Percentiles rank a stretch among this genome's conserved stretches.
phyloP scores from a whole-genome alignment of 192 early-diverging fungal genomes.

The Coemansia sp. region DNA sequence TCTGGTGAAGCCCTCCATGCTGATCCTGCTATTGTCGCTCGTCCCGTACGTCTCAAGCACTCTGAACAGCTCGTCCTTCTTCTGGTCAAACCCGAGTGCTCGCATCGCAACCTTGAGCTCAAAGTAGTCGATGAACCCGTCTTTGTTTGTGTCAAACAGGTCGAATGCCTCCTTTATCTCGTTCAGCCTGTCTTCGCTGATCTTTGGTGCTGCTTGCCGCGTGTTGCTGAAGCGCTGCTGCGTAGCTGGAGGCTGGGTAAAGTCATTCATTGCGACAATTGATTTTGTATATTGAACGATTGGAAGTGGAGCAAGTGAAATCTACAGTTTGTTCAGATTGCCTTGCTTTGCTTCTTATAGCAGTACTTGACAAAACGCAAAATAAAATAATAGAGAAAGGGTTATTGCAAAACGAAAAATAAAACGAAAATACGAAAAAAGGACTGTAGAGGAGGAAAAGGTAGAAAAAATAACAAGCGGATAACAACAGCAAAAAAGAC shows the following conservation, averaged over 20 bases:
- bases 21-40: conserved; percentile 58
- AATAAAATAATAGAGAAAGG: conserved; percentile 5
- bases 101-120: conserved; percentile 86
- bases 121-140: conserved; percentile 74
- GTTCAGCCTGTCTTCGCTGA: conserved; percentile 71
- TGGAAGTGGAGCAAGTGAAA: too few species aligned
- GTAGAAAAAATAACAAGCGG: not conserved
- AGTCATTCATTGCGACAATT: conserved; percentile 20
- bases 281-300: not conserved
- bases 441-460: conserved; percentile 6
- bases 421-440: not conserved
- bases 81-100: conserved; percentile 82
- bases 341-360: not conserved
- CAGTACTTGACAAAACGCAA: not conserved
- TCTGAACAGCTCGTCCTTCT: conserved; percentile 77
- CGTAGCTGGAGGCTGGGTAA: conserved; percentile 11
- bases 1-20: conserved; percentile 67
- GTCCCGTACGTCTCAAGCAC: conserved; percentile 66
- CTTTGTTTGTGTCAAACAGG: conserved; percentile 68
- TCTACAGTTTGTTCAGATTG: too few species aligned
- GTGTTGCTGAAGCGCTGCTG: conserved; percentile 31
- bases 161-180: conserved; percentile 65
- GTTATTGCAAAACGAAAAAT: not conserved
- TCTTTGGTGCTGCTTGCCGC: conserved; percentile 16
- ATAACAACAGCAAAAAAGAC: not conserved